Conservation (phyloP, 208 protist genomes). For the Trypanosoma mega region DNA sequence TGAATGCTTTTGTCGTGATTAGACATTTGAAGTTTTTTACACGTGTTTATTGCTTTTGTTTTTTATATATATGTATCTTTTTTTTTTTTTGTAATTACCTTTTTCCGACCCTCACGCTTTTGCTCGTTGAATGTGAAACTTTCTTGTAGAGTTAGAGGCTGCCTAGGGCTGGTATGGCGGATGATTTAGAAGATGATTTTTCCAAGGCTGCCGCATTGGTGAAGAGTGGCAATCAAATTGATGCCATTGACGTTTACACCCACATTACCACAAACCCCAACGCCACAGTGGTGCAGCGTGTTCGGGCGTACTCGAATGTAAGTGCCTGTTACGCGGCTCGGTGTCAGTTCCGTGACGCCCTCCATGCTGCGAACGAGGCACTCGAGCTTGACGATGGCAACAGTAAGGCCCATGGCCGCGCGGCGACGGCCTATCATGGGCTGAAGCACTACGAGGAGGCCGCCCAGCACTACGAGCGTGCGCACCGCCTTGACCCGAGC, state of each 20-base stretch:
- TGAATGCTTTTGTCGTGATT: too few species aligned
- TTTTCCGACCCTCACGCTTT: too few species aligned
- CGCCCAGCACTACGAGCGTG: slow-evolving; percentile 31
- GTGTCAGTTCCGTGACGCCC: slow-evolving; percentile 51
- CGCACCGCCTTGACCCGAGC: slow-evolving; percentile 34
- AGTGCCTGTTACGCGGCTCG: slow-evolving; percentile 76
- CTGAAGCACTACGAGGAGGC: slow-evolving; percentile 72
- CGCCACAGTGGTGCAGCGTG: slow-evolving; percentile 28
- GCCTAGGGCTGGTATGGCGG: not conserved
- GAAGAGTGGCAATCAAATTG: slow-evolving; percentile 36
- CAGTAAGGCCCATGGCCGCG: slow-evolving; percentile 55
- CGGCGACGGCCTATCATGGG: slow-evolving; percentile 70
- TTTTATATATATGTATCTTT: slow-evolving; percentile 7
- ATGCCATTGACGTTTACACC: slow-evolving; percentile 53
- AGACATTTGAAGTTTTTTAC: too few species aligned
- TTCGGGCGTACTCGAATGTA: slow-evolving; percentile 75
- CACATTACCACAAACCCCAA: slow-evolving; percentile 26
- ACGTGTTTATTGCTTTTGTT: not conserved
- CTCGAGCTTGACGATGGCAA: slow-evolving; percentile 47
- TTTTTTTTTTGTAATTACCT: slow-evolving; percentile 13
- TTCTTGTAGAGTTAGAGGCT: too few species aligned
- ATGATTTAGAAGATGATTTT: slow-evolving; percentile 44
- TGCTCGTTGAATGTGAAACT: too few species aligned
- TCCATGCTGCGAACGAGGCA: slow-evolving; percentile 47
- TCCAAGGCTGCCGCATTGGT: slow-evolving; percentile 50